Evolutionary conservation across 2,329 filamentous ascomycete genomes (phyloP), one percentile per base, ranked within the genome.

Genomic region (Alternaria metachromatica): DNA sequence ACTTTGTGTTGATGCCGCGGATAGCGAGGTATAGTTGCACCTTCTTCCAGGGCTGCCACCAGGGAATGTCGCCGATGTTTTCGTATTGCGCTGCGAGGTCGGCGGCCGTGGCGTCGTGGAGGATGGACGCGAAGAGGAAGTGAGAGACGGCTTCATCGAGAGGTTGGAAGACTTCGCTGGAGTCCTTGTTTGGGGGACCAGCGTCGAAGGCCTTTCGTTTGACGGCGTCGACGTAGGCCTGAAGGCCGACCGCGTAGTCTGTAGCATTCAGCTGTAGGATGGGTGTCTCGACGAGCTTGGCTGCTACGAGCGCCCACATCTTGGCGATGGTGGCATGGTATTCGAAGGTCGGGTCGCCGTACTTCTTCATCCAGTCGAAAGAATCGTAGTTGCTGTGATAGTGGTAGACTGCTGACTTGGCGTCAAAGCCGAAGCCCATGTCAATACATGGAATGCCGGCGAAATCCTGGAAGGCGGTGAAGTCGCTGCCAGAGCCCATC

Each of bases 301-400:
- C 83, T 2, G 82, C 80, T 2, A 85, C 75, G 2, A 86, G 72
- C 3, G 76, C 78, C 76, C 82, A 83, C 26, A 85, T 66, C 69
- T 83, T 80, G 3, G 83, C 80, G 21, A 85, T 82, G 1, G 84
- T 79, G 21, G 80, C 80, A 71, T 90, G 88, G 70, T 90, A 89
- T 8, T 84, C 76, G 79, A 87, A 90, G 11, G 78, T 81, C 1
- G 83, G 82, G 68, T 97, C 93, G 5, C 92, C 92, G 69, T 88
- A 93, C 4, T 83, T 90, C 13, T 90, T 85, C 92, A 96, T 96
- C 93, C 93, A 96, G 72, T 90, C 84, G 75, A 92, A 94, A 33
- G 87, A 92, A 75, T 96, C 93, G 75, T 94, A 96, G 80, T 96
- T 96, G 65, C 88, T 87, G 77, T 96, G 92, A 74, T 96, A 96